Evolutionary conservation across 257 asterid genomes (phyloP).

Genomic region (Solanum pinnatisectum): DNA sequence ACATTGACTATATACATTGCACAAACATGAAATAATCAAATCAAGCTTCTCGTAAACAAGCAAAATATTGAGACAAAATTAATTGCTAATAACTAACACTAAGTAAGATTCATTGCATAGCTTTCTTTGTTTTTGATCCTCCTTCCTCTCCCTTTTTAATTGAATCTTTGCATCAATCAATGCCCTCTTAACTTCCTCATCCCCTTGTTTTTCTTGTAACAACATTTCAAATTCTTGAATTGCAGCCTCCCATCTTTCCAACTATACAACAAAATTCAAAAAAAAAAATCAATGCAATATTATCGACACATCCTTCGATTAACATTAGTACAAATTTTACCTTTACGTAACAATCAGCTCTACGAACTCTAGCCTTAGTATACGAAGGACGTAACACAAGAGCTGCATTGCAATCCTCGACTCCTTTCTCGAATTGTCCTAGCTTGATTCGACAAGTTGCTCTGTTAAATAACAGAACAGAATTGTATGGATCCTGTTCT

Average conservation of each 20-base stretch:
- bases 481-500: constrained; percentile 39
- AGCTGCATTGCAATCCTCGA: constrained; percentile 53
- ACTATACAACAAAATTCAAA: constrained; percentile 11
- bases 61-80: not conserved
- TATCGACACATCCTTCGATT: not conserved
- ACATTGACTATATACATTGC: not conserved
- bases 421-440: constrained; percentile 46
- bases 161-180: constrained; percentile 26
- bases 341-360: constrained; percentile 51
- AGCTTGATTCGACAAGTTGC: constrained; percentile 47
- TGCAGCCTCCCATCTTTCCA: constrained; percentile 64
- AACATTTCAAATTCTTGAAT: constrained; percentile 42
- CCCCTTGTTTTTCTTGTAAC: constrained; percentile 43
- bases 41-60: not conserved
- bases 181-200: constrained; percentile 27
- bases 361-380: constrained; percentile 41
- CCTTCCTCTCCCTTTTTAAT: constrained; percentile 16
- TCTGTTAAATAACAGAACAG: constrained; percentile 48
- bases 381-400: constrained; percentile 43
- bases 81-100: not conserved
- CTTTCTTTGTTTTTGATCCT: not conserved
- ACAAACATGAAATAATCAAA: not conserved
- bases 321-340: not conserved
- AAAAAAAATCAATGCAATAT: not conserved
- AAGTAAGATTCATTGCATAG: not conserved